Conservation (phyloP, 768 basidiomycete species). For the Naganishia onofrii region DNA sequence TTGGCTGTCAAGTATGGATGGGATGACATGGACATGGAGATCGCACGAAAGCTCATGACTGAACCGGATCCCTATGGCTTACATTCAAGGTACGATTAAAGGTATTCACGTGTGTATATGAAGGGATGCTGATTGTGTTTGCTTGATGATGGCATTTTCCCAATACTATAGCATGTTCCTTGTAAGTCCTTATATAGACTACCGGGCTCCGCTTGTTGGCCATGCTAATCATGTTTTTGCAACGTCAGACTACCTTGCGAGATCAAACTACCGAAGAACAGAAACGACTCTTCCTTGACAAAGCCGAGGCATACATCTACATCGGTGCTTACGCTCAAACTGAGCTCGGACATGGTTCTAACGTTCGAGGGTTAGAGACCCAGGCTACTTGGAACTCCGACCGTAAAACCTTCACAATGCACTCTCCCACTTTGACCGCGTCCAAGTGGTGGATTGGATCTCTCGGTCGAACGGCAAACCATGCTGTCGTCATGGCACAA, state of each 20-base stretch:
- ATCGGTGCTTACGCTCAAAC: conserved; percentile 21
- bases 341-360: conserved; percentile 29
- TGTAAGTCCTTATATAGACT: conserved; percentile 33
- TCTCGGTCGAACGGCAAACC: conserved; percentile 31
- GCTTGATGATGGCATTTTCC: conserved; percentile 26
- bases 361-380: conserved; percentile 27
- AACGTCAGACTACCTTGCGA: conserved; percentile 24
- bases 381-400: conserved; percentile 24
- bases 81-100: conserved; percentile 1
- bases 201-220: neutral
- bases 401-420: conserved; percentile 18
- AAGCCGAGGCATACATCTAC: conserved; percentile 36
- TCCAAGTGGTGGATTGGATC: conserved; percentile 33
- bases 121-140: neutral
- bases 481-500: conserved; percentile 32
- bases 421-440: conserved; percentile 20
- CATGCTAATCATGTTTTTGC: neutral
- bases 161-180: conserved; percentile 34
- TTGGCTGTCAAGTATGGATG: conserved; percentile 37
- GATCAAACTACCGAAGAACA: conserved; percentile 44
- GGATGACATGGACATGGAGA: conserved; percentile 34
- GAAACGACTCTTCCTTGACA: conserved; percentile 42
- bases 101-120: neutral
- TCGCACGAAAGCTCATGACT: conserved; percentile 39
- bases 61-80: conserved; percentile 22